phyloP scores from a whole-genome alignment of 148 eudicot genomes.

The Oxyria digyna region DNA sequence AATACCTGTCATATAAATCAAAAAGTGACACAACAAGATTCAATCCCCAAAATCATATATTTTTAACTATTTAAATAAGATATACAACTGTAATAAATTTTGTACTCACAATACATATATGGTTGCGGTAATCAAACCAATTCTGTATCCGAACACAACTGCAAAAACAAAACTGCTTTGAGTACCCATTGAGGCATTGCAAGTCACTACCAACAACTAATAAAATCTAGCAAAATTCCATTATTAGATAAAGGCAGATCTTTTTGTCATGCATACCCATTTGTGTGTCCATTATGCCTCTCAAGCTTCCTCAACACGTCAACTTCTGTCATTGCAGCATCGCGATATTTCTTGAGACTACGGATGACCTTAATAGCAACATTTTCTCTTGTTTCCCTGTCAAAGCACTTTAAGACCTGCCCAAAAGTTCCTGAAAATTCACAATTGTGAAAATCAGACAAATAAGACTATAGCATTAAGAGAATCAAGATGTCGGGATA shows the following conservation, averaged over 20 bases:
- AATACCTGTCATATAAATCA: constrained; percentile 84
- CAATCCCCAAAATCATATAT: constrained; percentile 53
- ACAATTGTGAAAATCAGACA: constrained; percentile 2
- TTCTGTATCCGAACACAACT: constrained; percentile 98
- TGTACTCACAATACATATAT: constrained; percentile 97
- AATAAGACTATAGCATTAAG: neutral
- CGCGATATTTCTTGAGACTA: constrained; percentile 82
- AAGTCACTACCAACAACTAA: constrained; percentile 24
- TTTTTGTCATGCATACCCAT: constrained; percentile 34
- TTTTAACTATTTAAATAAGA: constrained; percentile 41
- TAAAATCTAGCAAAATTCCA: neutral
- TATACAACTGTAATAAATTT: constrained; percentile 27
- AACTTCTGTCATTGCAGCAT: constrained; percentile 89
- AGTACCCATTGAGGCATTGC: constrained; percentile 21
- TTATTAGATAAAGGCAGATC: neutral
- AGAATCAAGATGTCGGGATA: neutral
- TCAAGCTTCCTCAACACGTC: constrained; percentile 81
- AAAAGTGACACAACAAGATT: constrained; percentile 36
- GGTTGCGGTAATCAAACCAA: constrained; percentile 99
- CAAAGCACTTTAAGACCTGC: constrained; percentile 76
- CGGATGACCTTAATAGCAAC: constrained; percentile 75
- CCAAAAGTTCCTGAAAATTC: constrained; percentile 59
- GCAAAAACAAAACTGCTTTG: constrained; percentile 25
- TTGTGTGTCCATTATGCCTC: constrained; percentile 63
- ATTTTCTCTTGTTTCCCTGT: constrained; percentile 43